Percentiles rank a stretch among this genome's conserved stretches.
Evolutionary conservation across 257 asterid species (phyloP).

Genomic region (Capsicum rhomboideum): DNA sequence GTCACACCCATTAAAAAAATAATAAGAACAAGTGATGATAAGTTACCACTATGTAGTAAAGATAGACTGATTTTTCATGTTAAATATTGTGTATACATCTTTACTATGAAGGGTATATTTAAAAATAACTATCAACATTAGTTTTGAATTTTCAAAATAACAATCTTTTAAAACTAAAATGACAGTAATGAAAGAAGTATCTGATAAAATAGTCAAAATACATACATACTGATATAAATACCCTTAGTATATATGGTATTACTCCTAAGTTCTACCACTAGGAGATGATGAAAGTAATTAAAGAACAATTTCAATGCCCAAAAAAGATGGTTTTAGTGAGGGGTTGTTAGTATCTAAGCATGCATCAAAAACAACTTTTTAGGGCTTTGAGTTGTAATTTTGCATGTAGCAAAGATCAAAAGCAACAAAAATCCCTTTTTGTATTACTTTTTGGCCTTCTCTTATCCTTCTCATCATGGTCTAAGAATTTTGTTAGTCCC

Average conservation of each 20-base stretch:
- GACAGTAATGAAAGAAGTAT: background rate
- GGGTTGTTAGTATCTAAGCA: conserved; percentile 6
- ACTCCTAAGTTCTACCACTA: background rate
- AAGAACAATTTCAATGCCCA: conserved; percentile 22
- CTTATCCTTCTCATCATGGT: conserved; percentile 9
- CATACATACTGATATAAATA: background rate
- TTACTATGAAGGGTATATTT: background rate
- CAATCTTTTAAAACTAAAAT: too few species aligned
- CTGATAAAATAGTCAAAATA: too few species aligned
- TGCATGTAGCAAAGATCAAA: background rate
- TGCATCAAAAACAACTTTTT: conserved; percentile 11
- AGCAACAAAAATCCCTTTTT: background rate
- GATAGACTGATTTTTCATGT: background rate
- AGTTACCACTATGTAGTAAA: background rate
- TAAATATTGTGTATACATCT: background rate
- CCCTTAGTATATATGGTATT: background rate
- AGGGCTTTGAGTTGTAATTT: conserved; percentile 13
- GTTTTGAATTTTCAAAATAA: too few species aligned
- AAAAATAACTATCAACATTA: background rate
- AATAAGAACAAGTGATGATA: background rate
- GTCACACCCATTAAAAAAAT: background rate
- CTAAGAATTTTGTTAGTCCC: conserved; percentile 17
- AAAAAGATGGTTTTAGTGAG: conserved; percentile 10
- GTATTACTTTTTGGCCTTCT: conserved; percentile 14
- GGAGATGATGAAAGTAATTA: background rate